Conservation (phyloP, 306 rosid genomes). For the Dalbergia cultrata region DNA sequence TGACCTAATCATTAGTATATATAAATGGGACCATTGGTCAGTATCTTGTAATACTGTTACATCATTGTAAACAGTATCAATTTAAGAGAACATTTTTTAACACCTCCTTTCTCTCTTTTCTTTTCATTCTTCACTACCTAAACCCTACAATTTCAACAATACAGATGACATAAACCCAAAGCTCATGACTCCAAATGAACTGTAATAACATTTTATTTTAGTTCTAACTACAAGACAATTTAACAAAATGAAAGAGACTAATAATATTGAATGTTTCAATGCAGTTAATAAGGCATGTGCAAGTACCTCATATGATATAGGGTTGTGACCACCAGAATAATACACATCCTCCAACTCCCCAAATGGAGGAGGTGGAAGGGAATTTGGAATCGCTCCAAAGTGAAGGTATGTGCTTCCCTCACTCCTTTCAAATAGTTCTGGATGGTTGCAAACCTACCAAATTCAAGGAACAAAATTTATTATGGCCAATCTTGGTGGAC, state of each 20-base stretch:
- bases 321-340: conserved; percentile 90
- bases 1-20: not conserved
- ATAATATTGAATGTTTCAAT: conserved; percentile 17
- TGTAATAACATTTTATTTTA: not conserved
- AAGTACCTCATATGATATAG: conserved; percentile 79
- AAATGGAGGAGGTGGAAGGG: conserved; percentile 93
- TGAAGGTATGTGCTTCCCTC: conserved; percentile 91
- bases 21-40: not conserved
- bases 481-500: conserved; percentile 18
- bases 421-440: conserved; percentile 95
- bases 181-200: not conserved
- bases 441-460: conserved; percentile 97
- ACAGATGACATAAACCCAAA: not conserved
- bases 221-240: conserved; percentile 7
- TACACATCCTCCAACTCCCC: conserved; percentile 96
- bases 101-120: not conserved
- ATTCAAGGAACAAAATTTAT: conserved; percentile 42
- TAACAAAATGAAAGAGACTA: conserved; percentile 17
- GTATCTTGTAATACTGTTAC: not conserved
- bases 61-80: not conserved
- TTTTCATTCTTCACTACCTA: conserved; percentile 2
- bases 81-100: not conserved
- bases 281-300: conserved; percentile 20
- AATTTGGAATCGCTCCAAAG: conserved; percentile 83
- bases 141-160: not conserved